Evolutionary conservation across 2,329 filamentous ascomycete genomes (phyloP).

Genomic region (Ambrosiella beaveri): DNA sequence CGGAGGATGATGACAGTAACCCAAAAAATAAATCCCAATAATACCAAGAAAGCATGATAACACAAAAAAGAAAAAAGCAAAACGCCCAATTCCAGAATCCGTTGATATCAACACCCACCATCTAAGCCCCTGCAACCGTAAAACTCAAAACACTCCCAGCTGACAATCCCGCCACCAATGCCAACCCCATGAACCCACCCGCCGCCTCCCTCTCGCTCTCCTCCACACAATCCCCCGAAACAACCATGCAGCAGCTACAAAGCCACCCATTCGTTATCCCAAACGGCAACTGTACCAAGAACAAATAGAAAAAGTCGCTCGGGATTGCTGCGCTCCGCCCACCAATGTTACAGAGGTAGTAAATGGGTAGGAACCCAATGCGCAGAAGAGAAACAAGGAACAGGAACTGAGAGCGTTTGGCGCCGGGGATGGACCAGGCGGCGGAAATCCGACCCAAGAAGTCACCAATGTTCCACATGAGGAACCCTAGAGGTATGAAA

Average conservation of each 20-base stretch:
- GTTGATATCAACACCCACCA: background rate
- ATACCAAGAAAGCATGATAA: background rate
- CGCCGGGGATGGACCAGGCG: slow-evolving; percentile 37
- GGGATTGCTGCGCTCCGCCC: slow-evolving; percentile 54
- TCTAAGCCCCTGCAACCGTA: slow-evolving; percentile 37
- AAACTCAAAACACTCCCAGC: slow-evolving; percentile 85
- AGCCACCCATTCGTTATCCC: slow-evolving; percentile 78
- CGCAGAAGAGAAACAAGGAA: slow-evolving; percentile 52
- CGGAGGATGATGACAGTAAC: too few species aligned
- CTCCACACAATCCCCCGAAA: slow-evolving; percentile 63
- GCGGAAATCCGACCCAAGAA: slow-evolving; percentile 58
- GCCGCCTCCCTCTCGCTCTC: slow-evolving; percentile 72
- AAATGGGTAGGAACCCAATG: slow-evolving; percentile 61
- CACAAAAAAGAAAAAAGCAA: background rate
- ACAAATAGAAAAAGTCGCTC: slow-evolving; percentile 77
- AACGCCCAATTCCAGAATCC: too few species aligned
- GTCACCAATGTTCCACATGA: slow-evolving; percentile 89
- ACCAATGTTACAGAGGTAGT: slow-evolving; percentile 74
- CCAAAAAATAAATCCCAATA: background rate
- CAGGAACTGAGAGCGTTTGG: slow-evolving; percentile 45
- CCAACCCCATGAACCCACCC: slow-evolving; percentile 85
- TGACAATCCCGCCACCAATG: slow-evolving; percentile 69
- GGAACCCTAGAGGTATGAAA: slow-evolving; percentile 80
- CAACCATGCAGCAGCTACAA: slow-evolving; percentile 82
- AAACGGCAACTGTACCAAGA: slow-evolving; percentile 68